A percentile compares a stretch with the other conserved stretches of the same genome.
phyloP scores from a whole-genome alignment of 305 asterid species.

The Fraxinus paxiana region DNA sequence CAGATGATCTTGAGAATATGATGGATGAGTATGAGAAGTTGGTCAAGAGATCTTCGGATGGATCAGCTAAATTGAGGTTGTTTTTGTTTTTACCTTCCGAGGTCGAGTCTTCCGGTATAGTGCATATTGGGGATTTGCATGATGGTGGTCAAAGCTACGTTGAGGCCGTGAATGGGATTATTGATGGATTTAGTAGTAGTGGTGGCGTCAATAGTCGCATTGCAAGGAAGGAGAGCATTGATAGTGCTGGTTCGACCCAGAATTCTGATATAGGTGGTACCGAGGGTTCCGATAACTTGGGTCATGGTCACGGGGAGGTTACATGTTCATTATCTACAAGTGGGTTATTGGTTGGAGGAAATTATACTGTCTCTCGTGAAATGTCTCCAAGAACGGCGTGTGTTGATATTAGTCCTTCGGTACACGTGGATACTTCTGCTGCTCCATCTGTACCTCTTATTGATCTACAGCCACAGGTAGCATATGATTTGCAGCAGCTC shows the following conservation, averaged over 20 bases:
- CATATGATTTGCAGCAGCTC: conserved; percentile 12
- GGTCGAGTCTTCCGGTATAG: conserved; percentile 44
- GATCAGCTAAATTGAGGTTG: conserved; percentile 82
- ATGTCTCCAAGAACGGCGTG: conserved; percentile 32
- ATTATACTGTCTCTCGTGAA: conserved; percentile 37
- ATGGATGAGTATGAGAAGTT: conserved; percentile 91
- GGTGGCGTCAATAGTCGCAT: conserved; percentile 26
- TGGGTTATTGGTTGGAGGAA: conserved; percentile 45
- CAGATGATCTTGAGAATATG: conserved; percentile 96
- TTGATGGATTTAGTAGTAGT: conserved; percentile 41
- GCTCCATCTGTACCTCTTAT: conserved; percentile 45
- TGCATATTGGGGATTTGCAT: conserved; percentile 51
- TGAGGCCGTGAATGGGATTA: conserved; percentile 84
- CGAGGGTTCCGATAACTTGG: conserved; percentile 52
- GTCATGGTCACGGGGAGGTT: conserved; percentile 41
- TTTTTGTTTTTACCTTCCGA: conserved; percentile 79
- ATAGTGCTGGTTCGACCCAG: conserved; percentile 64
- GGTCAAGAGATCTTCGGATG: conserved; percentile 65
- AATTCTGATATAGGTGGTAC: conserved; percentile 57
- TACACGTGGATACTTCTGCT: conserved; percentile 31
- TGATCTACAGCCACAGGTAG: conserved; percentile 31
- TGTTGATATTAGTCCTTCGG: conserved; percentile 34
- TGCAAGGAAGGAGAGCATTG: conserved; percentile 64
- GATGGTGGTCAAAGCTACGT: conserved; percentile 77
- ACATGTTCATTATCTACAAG: conserved; percentile 41